Percentiles rank a stretch among this genome's conserved stretches.
phyloP scores from a whole-genome alignment of 192 early-diverging fungal species.

The Chytriomyces sp. region DNA sequence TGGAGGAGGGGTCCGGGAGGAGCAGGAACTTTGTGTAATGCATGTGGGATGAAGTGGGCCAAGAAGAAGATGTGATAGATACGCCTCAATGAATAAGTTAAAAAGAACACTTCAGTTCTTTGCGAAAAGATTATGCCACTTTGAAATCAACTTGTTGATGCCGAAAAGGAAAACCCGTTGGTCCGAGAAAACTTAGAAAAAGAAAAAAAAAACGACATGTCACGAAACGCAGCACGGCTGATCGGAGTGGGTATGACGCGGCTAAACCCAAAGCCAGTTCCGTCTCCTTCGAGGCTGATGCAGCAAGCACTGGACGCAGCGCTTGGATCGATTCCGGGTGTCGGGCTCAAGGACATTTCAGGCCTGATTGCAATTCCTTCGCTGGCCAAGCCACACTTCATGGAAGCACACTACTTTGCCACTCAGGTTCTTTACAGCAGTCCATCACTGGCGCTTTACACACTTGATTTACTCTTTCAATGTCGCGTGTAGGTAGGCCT shows the following conservation, averaged over 20 bases:
- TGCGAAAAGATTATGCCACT: no score
- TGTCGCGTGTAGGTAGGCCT: conserved; percentile 43
- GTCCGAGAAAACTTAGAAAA: neutral
- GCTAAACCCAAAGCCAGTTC: conserved; percentile 34
- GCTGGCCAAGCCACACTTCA: conserved; percentile 50
- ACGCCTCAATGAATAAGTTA: no score
- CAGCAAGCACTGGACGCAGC: conserved; percentile 43
- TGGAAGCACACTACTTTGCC: conserved; percentile 33
- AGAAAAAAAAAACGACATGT: neutral
- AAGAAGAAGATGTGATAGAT: neutral
- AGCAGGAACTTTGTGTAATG: conserved; percentile 18
- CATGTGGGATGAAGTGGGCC: conserved; percentile 19
- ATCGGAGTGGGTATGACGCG: conserved; percentile 51
- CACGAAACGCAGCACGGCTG: conserved; percentile 35
- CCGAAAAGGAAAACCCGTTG: no score
- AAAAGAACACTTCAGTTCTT: no score
- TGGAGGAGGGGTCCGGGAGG: conserved; percentile 26
- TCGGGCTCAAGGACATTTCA: conserved; percentile 44
- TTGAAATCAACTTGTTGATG: no score
- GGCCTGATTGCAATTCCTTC: conserved; percentile 54
- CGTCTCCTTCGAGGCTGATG: conserved; percentile 47
- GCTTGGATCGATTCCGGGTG: conserved; percentile 20
- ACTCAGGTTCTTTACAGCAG: neutral
- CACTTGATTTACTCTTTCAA: conserved; percentile 34
- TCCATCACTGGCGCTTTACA: no score